Base-by-base conservation (phyloP, 805 yeast genomes). In the Suhomyces sp. region DNA sequence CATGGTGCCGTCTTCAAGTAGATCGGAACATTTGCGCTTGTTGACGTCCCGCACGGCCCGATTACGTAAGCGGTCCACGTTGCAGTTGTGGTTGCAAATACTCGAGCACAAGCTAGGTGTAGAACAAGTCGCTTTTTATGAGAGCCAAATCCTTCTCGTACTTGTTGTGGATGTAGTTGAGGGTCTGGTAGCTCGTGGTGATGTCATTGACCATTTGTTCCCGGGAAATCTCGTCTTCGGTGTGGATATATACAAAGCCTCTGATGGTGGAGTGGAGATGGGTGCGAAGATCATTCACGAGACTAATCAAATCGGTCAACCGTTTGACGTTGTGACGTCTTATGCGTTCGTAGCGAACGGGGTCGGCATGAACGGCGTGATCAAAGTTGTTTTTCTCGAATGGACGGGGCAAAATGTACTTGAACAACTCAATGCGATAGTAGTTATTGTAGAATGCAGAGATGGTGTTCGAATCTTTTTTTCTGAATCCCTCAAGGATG, bases 51-150 rank as follows among this genome's bases (percentile, higher is more conserved):
- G 24, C n/a, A 1, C 42, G 42, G n/a, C 22, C 22, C 42, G 42
- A 6, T 38, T 38, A 38, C 42, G 42, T 38, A 15, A 42, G n/a
- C 24, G 7, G 38, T 47, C 17, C 47, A 38, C 42, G 42, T 38
- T 38, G 42, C 42, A 10, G 24, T 19, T 15, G 22, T 15, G 41
- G 41, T n/a, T 36, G 41, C 41, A 36, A 35, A 35, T n/a, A 19
- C 5, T 8, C 5, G 15, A 31, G 15, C 2, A 26, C 9, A 6
- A 26, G 8, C 6, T 38, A 56, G 15, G 48, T 56, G 53, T 69
- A 68, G 51, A 68, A 68, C 12, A 57, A 54, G 54, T 67, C 71
- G 15, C 58, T 53, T 26, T 60, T 53, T 23, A 66, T 55, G 36
- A 62, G 46, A 24, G 59, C 53, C 5, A 60, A 47, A 47, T 67